Base-by-base conservation (phyloP, 257 asterid genomes). In the Capsicum chinense region DNA sequence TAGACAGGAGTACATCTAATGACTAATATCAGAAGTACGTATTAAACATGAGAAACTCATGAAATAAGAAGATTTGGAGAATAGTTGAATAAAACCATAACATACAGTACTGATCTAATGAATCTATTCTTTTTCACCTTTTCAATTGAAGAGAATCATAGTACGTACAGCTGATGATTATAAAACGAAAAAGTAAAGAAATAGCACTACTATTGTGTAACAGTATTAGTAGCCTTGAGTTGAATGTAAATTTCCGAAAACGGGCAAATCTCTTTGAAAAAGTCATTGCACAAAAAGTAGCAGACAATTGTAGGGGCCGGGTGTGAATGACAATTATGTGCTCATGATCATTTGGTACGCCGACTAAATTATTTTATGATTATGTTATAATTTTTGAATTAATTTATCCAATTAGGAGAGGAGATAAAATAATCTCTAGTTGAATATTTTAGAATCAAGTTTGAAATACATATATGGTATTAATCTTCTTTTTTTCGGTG, bases 121-220 rank as follows among this genome's bases (percentile, higher is more conserved):
- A 69, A 70, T 70, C 79, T 42, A 39, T 42, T 39, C 35, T 42
- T 42, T 70, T 70, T 74, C n/a, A 74, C 81, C 81, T 74, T 74
- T 74, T 50, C 12, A 1, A 74, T 50, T 74, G 62, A 50, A 74
- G 21, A 8, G 47, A 19, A 74, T 74, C 62, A 21, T 74, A 52
- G 62, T 74, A 74, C 80, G 35, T 19, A 66, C 73, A 66, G 3
- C 19, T 50, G 13, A 74, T 13, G 47, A 50, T 74, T 74, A 74
- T 52, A 52, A 21, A 74, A 74, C 39, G 80, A 74, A 52, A 74
- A 74, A 74, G 62, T 21, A 52, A 52, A 3, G 47, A 74, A 37
- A 1, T 39, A 39, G 42, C 42, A 12, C 4, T 21, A 76, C 80
- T 73, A 21, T 73, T 47, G 35, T 12, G 42, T 11, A 73, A 73